phyloP scores from a whole-genome alignment of 306 rosid species.

The Dalbergia oliveri region DNA sequence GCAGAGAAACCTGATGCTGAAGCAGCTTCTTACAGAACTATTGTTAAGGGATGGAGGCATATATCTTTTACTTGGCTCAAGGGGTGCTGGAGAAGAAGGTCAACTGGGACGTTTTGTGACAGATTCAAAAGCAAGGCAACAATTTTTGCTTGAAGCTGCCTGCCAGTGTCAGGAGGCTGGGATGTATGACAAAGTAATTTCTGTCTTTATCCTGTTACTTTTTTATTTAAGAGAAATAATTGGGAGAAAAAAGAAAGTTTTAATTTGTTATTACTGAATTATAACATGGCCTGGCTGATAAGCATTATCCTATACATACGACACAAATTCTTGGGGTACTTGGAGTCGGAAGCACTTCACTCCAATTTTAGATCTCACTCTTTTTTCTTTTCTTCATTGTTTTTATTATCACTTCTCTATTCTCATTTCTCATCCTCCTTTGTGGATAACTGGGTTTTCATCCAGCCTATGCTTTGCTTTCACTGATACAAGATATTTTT shows the following conservation, averaged over 20 bases:
- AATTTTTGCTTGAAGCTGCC: conserved; percentile 93
- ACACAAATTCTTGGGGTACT: conserved; percentile 37
- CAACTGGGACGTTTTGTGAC: conserved; percentile 80
- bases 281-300: conserved; percentile 33
- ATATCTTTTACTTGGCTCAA: conserved; percentile 88
- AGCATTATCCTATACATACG: conserved; percentile 1
- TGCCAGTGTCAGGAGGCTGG: conserved; percentile 94
- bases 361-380: conserved; percentile 22
- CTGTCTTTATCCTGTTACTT: conserved; percentile 24
- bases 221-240: conserved; percentile 27
- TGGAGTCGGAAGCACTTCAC: conserved; percentile 27
- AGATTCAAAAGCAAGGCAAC: conserved; percentile 81
- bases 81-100: conserved; percentile 98
- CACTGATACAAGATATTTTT: conserved; percentile 23
- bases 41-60: conserved; percentile 88
- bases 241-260: conserved; percentile 1
- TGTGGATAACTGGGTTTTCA: conserved; percentile 23
- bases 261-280: conserved; percentile 4
- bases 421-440: not conserved
- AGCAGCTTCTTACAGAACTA: conserved; percentile 92
- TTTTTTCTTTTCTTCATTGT: not conserved
- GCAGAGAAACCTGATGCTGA: conserved; percentile 94
- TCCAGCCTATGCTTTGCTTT: conserved; percentile 28
- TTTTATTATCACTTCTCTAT: not conserved
- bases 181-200: conserved; percentile 81